A percentile compares a stretch with the other conserved stretches of the same genome.
Conservation (phyloP, 1,284 basidiomycete species). For the Rhodotorula sp. region DNA sequence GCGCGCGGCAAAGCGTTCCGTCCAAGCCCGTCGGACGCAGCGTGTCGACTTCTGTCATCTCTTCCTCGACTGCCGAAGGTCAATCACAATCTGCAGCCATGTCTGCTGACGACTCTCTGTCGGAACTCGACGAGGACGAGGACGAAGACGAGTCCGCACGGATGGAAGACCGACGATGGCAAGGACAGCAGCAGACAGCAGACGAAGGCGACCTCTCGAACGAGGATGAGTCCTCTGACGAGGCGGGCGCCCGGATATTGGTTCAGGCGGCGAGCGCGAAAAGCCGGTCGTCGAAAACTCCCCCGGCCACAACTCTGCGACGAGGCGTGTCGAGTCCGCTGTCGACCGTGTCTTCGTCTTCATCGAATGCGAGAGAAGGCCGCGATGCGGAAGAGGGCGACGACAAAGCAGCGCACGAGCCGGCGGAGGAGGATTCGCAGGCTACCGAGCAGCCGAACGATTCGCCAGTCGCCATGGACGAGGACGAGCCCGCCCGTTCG, state of each 20-base stretch:
- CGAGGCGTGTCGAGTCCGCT: slow-evolving; percentile 12
- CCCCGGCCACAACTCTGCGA: neutral
- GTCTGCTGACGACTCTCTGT: slow-evolving; percentile 4
- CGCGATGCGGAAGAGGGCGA: neutral
- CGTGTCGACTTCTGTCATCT: slow-evolving; percentile 7
- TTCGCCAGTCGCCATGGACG: neutral
- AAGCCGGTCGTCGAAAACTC: neutral
- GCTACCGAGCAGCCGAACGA: neutral
- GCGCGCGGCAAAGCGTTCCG: neutral
- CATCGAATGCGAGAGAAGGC: neutral
- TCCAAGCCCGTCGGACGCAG: slow-evolving; percentile 1
- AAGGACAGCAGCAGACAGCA: neutral
- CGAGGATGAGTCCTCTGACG: neutral
- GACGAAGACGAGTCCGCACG: neutral
- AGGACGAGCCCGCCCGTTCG: neutral
- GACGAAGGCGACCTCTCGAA: neutral
- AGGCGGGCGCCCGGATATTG: neutral
- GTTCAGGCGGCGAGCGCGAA: neutral
- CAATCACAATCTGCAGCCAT: neutral
- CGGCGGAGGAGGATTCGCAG: neutral
- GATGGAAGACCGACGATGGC: neutral
- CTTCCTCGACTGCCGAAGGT: slow-evolving; percentile 16
- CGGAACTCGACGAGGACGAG: slow-evolving; percentile 9
- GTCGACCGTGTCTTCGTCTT: slow-evolving; percentile 11
- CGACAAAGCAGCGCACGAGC: neutral